These are phyloP conservation scores for Citrus trifoliata DNA, from an alignment of 345 rosid genomes.

Conservation along the genomic window DNA sequence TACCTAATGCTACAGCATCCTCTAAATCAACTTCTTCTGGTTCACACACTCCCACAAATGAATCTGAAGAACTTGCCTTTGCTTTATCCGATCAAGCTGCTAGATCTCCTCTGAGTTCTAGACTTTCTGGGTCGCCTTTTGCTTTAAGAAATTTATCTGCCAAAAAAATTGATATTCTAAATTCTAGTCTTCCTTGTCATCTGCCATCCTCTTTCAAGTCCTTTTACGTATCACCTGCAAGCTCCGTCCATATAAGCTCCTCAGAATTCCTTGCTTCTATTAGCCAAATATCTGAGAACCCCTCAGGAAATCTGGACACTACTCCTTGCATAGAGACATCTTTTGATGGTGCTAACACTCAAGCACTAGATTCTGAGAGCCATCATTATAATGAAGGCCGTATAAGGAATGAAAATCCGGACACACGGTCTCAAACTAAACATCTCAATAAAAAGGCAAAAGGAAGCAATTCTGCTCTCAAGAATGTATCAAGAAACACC, in stretches of 20 bases:
- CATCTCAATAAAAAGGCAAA: background rate
- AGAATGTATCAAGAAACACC: slow-evolving; percentile 9
- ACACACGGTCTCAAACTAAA: slow-evolving; percentile 3
- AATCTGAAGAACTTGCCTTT: background rate
- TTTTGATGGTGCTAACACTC: slow-evolving; percentile 8
- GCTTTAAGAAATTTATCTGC: slow-evolving; percentile 14
- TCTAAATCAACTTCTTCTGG: slow-evolving; percentile 25
- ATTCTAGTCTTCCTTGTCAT: slow-evolving; percentile 14
- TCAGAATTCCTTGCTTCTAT: slow-evolving; percentile 15
- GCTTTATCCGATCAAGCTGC: slow-evolving; percentile 1
- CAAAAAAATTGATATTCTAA: slow-evolving; percentile 6
- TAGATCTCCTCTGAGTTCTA: slow-evolving; percentile 20
- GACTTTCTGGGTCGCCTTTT: slow-evolving; percentile 16
- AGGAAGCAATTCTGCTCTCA: slow-evolving; percentile 2
- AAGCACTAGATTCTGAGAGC: slow-evolving; percentile 7
- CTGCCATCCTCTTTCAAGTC: slow-evolving; percentile 22
- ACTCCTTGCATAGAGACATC: slow-evolving; percentile 7
- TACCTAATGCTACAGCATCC: slow-evolving; percentile 9
- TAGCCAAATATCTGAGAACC: slow-evolving; percentile 8
- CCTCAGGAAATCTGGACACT: background rate
- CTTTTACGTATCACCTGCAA: slow-evolving; percentile 18
- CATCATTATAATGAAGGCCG: background rate
- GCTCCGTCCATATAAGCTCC: slow-evolving; percentile 21
- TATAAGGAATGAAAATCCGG: slow-evolving; percentile 9
- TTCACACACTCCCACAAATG: background rate